Base-by-base conservation (phyloP, 495 filamentous ascomycete genomes). In the Daldinia loculata region DNA sequence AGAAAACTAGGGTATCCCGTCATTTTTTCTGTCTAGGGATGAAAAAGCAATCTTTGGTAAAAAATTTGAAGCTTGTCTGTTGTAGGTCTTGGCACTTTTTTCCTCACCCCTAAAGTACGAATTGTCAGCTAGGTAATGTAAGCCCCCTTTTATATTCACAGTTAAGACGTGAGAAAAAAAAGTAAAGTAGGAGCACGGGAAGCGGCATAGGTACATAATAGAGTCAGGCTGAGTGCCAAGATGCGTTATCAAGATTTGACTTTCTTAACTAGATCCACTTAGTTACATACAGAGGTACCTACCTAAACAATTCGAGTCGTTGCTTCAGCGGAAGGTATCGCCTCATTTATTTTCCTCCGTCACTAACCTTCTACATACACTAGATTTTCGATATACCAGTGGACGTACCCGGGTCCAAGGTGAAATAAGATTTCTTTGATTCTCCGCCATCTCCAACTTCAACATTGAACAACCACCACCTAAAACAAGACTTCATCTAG, bases 201-300 rank as follows among this genome's bases (percentile, higher is more conserved):
- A 39, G 52, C 15, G 2, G 15, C 22, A 45, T 48, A n/a, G n/a
- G n/a, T n/a, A 61, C 39, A 22, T 48, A 24, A 24, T 48, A 48
- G n/a, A 24, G 43, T 66, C 38, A 61, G 53, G 30, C 53, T 63
- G 29, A 32, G 45, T 43, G 55, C 55, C 38, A 64, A 70, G 52
- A 56, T 64, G 38, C n/a, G 52, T 71, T 59, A 48, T 48, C 30
- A 30, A 67, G 34, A 71, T 58, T 71, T 55, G 60, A 63, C 24
- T 48, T 41, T 60, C 15, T 59, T 27, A 19, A 60, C 56, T 51
- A 55, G 69, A 51, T 67, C 69, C 69, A 72, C 69, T 72, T 55
- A 63, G 67, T 56, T 17, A 34, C 27, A 36, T 53, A 24, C 24
- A 3, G 43, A n/a, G n/a, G n/a, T n/a, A n/a, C n/a, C n/a, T 48